Evolutionary conservation across 148 eudicot species (phyloP), one percentile per base, ranked within the genome.

Genomic region (Vaccinium myrtillus): DNA sequence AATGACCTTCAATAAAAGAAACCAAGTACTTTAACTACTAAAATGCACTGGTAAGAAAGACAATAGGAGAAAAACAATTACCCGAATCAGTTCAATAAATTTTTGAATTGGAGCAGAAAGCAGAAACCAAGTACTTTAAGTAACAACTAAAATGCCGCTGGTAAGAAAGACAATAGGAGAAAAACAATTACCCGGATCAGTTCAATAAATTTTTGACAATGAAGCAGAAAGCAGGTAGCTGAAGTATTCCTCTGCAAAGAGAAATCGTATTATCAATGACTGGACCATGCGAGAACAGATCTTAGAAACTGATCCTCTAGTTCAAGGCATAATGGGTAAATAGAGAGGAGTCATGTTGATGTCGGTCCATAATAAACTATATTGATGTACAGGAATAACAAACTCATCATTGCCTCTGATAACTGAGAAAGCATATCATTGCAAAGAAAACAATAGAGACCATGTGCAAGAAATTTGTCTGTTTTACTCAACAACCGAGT

Each of bases 81-180:
- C 99, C 98, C 98, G 93, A 81, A 97, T 92, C 82, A 97, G 90
- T 87, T 97, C 99, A 78, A 97, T 93, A 83, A 93, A 97, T 81
- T 95, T 93, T 78, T 97, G 99, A 88, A 39, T 67, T 39, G n/a
- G n/a, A n/a, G n/a, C n/a, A n/a, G n/a, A n/a, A n/a, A n/a, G n/a
- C n/a, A n/a, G n/a, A n/a, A n/a, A n/a, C n/a, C n/a, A n/a, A n/a
- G 46, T 14, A 16, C 14, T 80, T 79, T 48, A 56, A 43, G 27
- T 70, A 15, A 25, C 13, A 3, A 49, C n/a, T 48, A 36, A 55
- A 55, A 56, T 43, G 67, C 12, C n/a, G 6, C 74, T 51, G 67
- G 46, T 21, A 23, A 82, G 27, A 48, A 59, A 78, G 27, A 36
- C 61, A 83, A 75, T 46, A 82, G 70, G 84, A 81, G 55, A 75